A percentile compares a stretch with the other conserved stretches of the same genome.
Conservation (phyloP, 202 grass and related monocot genomes). For the Musa balbisiana region DNA sequence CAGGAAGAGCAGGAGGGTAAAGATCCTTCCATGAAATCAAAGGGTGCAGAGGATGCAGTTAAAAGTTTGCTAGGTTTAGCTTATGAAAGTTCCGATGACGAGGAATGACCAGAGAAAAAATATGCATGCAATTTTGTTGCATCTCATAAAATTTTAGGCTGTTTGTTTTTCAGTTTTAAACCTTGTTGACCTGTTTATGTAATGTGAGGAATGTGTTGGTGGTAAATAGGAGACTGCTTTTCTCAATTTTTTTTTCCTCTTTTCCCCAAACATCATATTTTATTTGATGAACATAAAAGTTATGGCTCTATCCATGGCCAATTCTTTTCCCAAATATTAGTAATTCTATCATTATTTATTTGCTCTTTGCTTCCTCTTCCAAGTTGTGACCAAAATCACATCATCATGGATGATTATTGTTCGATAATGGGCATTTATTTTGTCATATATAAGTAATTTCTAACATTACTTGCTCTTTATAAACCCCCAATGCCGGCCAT, state of each 20-base stretch:
- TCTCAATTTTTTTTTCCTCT: background rate
- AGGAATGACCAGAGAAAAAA: slow-evolving; percentile 27
- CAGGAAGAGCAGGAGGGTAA: background rate
- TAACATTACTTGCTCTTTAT: too few relatives aligned
- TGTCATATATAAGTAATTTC: too few relatives aligned
- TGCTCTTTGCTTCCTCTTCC: too few relatives aligned
- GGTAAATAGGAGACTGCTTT: background rate
- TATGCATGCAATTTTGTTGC: background rate
- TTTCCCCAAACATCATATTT: background rate
- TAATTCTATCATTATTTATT: too few relatives aligned
- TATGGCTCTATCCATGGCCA: too few relatives aligned
- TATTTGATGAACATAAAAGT: background rate
- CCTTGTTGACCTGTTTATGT: background rate
- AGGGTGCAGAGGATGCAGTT: slow-evolving; percentile 7
- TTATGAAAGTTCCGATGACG: slow-evolving; percentile 78
- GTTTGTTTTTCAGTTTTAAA: background rate
- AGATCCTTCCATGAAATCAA: slow-evolving; percentile 24
- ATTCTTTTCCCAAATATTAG: too few relatives aligned
- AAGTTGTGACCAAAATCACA: too few relatives aligned
- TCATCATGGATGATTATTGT: too few relatives aligned
- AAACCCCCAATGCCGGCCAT: too few relatives aligned
- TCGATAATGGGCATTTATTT: too few relatives aligned
- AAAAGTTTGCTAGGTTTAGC: slow-evolving; percentile 74
- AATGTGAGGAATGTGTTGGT: background rate
- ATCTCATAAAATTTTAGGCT: background rate